These are phyloP conservation scores for Xylaria venustula DNA, from an alignment of 495 filamentous ascomycete species.

Conservation along the genomic window DNA sequence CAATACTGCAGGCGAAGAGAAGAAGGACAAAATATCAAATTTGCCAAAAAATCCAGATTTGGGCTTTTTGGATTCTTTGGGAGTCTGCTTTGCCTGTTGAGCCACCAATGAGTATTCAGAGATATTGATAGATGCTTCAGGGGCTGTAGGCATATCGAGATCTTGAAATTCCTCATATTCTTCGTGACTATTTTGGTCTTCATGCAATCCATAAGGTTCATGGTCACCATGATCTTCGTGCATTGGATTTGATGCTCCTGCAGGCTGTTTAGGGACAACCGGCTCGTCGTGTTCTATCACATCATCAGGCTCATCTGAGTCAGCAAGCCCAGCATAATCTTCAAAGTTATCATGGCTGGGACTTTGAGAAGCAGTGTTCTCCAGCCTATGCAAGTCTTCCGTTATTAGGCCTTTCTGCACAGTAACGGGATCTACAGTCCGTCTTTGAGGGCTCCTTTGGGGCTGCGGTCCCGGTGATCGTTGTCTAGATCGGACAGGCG, in stretches of 20 bases:
- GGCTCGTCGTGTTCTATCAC: not conserved
- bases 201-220: too few species aligned
- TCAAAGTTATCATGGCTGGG: constrained; percentile 4
- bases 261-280: not conserved
- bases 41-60: constrained; percentile 25
- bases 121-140: constrained; percentile 8
- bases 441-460: not conserved
- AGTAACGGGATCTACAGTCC: not conserved
- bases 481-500: constrained; percentile 4
- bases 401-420: not conserved
- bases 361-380: not conserved
- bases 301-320: not conserved
- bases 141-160: not conserved
- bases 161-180: not conserved
- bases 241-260: not conserved
- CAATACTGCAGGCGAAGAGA: constrained; percentile 45
- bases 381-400: not conserved
- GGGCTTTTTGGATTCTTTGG: constrained; percentile 22
- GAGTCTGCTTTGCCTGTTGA: constrained; percentile 15
- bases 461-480: not conserved
- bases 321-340: constrained; percentile 1
- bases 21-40: constrained; percentile 43
- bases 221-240: not conserved
- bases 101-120: constrained; percentile 36
- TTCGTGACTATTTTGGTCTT: not conserved